These are phyloP conservation scores for Starmera pachycereana DNA, from an alignment of 805 yeast genomes.

Conservation along the genomic window DNA sequence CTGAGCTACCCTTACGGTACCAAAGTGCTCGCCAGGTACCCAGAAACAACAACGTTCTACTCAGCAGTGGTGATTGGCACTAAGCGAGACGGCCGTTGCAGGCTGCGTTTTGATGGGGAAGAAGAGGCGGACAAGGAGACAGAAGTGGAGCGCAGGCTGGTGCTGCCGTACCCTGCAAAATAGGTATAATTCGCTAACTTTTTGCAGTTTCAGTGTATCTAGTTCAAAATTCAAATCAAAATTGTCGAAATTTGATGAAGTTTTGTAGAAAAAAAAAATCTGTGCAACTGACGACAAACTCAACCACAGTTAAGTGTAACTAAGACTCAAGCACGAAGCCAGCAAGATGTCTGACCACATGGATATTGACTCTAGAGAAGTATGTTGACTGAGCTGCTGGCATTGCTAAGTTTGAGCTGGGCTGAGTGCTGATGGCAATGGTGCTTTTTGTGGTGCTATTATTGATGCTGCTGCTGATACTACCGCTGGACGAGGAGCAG, in stretches of 20 bases:
- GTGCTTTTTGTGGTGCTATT: no score
- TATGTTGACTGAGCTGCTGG: not conserved
- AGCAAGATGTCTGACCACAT: conserved; percentile 41
- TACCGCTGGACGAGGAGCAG: no score
- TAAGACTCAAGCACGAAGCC: no score
- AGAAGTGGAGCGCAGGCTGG: conserved; percentile 78
- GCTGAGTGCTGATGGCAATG: no score
- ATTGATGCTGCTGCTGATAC: no score
- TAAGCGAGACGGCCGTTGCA: conserved; percentile 63
- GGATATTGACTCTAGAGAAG: conserved; percentile 37
- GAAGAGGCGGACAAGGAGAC: conserved; percentile 95
- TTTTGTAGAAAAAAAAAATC: no score
- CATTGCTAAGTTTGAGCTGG: no score
- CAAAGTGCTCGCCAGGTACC: conserved; percentile 85
- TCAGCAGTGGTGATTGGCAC: conserved; percentile 85
- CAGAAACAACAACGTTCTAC: conserved; percentile 95
- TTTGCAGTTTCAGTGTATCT: no score
- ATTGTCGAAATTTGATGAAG: no score
- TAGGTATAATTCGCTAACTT: not conserved
- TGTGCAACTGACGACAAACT: no score
- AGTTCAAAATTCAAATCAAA: no score
- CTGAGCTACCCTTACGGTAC: conserved; percentile 61
- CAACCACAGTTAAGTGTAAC: no score
- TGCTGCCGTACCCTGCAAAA: conserved; percentile 56
- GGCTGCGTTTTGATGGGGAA: conserved; percentile 88